phyloP scores from a whole-genome alignment of 768 basidiomycete genomes.

The Rhodotorula babjevae region DNA sequence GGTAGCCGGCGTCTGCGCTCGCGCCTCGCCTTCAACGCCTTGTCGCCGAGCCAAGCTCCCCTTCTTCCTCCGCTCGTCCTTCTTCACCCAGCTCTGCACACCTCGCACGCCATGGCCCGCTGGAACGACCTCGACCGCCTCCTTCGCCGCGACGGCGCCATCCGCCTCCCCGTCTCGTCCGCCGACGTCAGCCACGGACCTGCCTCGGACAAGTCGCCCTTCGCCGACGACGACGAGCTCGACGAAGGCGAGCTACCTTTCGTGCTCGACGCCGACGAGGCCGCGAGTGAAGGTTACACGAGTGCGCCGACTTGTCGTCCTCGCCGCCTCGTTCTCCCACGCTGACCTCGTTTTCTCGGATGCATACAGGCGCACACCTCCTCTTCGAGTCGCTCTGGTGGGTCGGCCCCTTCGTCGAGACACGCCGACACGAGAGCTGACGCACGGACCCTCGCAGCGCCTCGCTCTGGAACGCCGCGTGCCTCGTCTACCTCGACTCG shows the following conservation, averaged over 20 bases:
- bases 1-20: too few relatives aligned
- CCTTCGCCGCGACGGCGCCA: background rate
- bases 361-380: background rate
- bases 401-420: background rate
- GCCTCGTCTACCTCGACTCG: slow-evolving; percentile 2
- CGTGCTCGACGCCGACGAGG: background rate
- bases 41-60: too few relatives aligned
- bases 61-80: background rate
- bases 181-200: too few relatives aligned
- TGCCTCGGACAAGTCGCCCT: too few relatives aligned
- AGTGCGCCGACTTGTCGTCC: background rate
- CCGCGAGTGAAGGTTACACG: background rate
- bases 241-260: background rate
- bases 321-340: background rate
- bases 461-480: slow-evolving; percentile 2
- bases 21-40: too few relatives aligned
- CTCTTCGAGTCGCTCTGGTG: background rate
- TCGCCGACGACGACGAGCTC: background rate
- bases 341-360: too few relatives aligned
- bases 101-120: background rate
- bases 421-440: background rate
- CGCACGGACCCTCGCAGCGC: background rate
- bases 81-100: background rate
- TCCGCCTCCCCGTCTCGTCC: background rate
- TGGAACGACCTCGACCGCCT: background rate